Base-by-base conservation (phyloP, 805 yeast species). In the Candida silvicultrix region DNA sequence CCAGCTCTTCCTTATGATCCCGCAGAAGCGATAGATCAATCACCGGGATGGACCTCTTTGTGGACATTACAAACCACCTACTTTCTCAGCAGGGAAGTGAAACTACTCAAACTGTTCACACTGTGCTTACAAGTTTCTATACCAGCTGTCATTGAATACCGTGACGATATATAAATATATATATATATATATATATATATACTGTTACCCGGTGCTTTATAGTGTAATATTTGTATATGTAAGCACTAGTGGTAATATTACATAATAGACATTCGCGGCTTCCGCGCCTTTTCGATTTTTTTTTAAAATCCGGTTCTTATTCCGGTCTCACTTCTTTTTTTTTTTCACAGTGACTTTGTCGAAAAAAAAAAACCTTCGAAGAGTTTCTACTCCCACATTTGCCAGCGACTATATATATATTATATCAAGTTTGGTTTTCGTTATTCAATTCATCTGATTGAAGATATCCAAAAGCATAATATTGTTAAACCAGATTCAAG, bases 341-440 rank as follows among this genome's bases (percentile, higher is more conserved):
- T 31, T 28, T 10, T 31, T 28, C 14, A 7, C 28, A 23, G 28
- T 23, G n/a, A 23, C 7, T 10, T 28, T 28, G 31, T 28, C 31
- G 31, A 28, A 28, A 25, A 41, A 46, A 48, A 49, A 45, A 45
- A 49, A 29, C 41, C 45, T 49, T 49, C 52, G 46, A 49, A 46
- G 46, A 43, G 16, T 15, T 48, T 45, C 51, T 19, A 45, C 36
- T 36, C 42, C 41, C 45, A 40, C 20, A 16, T 32, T 16, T 22
- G 36, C 22, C 15, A 35, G 32, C 21, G 38, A 19, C 23, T 37
- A 37, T 37, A 37, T 20, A 37, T 20, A 19, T 23, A 23, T n/a
- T n/a, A 9, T 6, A 4, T 15, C 25, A 4, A 7, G 18, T 21
- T 20, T 21, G 25, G 10, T 37, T 36, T 16, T 19, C n/a, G n/a